These are phyloP conservation scores for Citrus trifoliata DNA, from an alignment of 345 rosid genomes.

Conservation along the genomic window DNA sequence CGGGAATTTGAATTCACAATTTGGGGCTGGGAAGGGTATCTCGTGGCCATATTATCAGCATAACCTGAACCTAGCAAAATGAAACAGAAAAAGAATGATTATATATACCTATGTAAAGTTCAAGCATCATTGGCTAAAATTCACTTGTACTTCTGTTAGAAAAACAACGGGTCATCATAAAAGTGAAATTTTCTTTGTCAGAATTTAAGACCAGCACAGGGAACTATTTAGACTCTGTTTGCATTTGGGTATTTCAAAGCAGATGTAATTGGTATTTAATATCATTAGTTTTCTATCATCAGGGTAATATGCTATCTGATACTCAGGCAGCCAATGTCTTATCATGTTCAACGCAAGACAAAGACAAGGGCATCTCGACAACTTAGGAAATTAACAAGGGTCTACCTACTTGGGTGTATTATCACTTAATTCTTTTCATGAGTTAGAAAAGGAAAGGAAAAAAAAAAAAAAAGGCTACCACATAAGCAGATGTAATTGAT, in stretches of 20 bases:
- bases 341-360: not conserved
- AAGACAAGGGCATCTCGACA: not conserved
- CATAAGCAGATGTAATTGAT: not conserved
- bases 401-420: not conserved
- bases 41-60: slow-evolving; percentile 40
- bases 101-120: not conserved
- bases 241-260: not conserved
- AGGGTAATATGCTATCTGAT: not conserved
- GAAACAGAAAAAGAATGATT: not conserved
- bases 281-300: not conserved
- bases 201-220: not conserved
- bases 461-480: too few relatives aligned
- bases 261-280: not conserved
- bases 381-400: not conserved
- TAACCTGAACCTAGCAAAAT: slow-evolving; percentile 42
- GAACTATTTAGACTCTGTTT: not conserved
- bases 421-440: not conserved
- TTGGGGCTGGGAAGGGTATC: slow-evolving; percentile 55
- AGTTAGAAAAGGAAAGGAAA: too few relatives aligned
- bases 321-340: not conserved
- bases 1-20: slow-evolving; percentile 49
- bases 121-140: not conserved
- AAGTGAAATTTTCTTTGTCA: not conserved
- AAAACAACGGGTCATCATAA: not conserved
- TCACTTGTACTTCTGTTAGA: not conserved